Base-by-base conservation (phyloP, 2,329 filamentous ascomycete genomes). In the Fusarium sp. region DNA sequence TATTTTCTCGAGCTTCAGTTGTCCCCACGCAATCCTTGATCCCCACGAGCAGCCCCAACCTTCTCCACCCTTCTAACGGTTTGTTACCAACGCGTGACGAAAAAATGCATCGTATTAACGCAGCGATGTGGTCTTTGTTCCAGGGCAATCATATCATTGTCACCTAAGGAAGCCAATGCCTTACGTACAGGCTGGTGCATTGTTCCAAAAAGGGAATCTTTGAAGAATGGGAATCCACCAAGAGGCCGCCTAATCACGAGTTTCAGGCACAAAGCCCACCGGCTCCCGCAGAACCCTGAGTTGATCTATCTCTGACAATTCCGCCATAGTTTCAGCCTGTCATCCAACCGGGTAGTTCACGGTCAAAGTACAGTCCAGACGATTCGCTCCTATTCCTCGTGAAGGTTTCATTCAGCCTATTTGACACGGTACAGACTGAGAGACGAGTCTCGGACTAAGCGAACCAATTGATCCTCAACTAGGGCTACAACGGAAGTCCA, bases 11-110 rank as follows among this genome's bases (percentile, higher is more conserved):
- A 27, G 56, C 61, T 41, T 45, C 61, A 61, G 45, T 33, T 27
- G 22, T 50, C 72, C 69, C 68, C 68, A 69, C 61, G 71, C 64
- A 41, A 69, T 72, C 66, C 73, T 65, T 73, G 71, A 52, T 68
- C 54, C 39, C 68, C 71, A 70, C 64, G 48, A 65, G 48, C 50
- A 43, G 62, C 52, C 58, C 65, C 68, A 72, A 68, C 52, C 58
- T 75, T 67, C 72, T 69, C 76, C 74, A 76, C 76, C 11, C 50
- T 13, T 59, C 71, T 64, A 68, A 67, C 67, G 27, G 39, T 43
- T 48, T 64, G 27, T 59, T 61, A 35, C 56, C 20, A 58, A 69
- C 71, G 60, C 74, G 71, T 76, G 74, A 76, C 65, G 41, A 37
- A 50, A 68, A 68, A 75, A 64, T 65, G 54, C 64, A 75, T 71